Evolutionary conservation across 768 basidiomycete genomes (phyloP).

Genomic region (Rickenella mellea): DNA sequence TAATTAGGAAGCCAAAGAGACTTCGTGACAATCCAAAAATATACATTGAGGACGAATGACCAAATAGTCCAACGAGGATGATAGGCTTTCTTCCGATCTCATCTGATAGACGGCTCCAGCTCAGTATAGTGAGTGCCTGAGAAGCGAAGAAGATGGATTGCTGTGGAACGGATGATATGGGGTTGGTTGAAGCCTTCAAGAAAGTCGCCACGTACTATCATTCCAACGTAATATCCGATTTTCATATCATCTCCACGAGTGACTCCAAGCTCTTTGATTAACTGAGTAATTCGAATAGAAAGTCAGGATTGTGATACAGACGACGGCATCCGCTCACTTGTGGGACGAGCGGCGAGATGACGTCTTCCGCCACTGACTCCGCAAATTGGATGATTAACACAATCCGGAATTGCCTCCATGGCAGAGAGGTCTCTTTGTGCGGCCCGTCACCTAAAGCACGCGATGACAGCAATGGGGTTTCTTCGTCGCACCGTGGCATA

Average conservation of each 20-base stretch:
- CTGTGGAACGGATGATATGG: conserved; percentile 15
- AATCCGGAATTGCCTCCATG: conserved; percentile 39
- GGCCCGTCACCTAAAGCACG: too few species aligned
- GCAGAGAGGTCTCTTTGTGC: conserved; percentile 40
- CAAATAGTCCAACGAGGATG: conserved; percentile 31
- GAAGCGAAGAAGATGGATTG: conserved; percentile 36
- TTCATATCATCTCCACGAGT: conserved; percentile 55
- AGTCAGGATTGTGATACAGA: neutral
- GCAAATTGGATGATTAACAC: conserved; percentile 38
- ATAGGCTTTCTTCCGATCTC: conserved; percentile 33
- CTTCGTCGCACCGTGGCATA: too few species aligned
- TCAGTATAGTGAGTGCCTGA: conserved; percentile 31
- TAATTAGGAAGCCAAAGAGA: conserved; percentile 36
- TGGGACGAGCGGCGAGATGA: conserved; percentile 59
- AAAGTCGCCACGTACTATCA: conserved; percentile 37
- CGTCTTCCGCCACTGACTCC: conserved; percentile 46
- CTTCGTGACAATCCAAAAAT: conserved; percentile 32
- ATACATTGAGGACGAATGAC: conserved; percentile 28
- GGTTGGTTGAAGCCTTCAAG: neutral
- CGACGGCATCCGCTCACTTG: conserved; percentile 30
- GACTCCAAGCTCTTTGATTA: conserved; percentile 53
- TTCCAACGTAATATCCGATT: conserved; percentile 60
- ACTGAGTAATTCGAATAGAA: conserved; percentile 23
- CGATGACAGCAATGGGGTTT: too few species aligned
- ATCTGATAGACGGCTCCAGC: conserved; percentile 37